Conservation (phyloP, 331 rosid genomes). For the Acacia pycnantha region DNA sequence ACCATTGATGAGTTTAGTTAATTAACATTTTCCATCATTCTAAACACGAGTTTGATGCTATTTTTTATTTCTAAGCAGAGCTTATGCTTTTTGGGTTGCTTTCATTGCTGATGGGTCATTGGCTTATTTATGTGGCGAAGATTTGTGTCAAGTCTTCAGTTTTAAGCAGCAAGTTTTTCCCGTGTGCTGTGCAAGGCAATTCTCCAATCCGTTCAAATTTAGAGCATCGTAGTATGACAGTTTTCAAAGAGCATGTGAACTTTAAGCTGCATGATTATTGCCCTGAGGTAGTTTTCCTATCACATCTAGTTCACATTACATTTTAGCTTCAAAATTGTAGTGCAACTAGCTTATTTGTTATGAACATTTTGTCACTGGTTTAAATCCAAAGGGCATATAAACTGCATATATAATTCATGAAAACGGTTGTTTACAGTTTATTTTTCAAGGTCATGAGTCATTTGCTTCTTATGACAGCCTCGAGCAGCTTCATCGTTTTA, state of each 20-base stretch:
- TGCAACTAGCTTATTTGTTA: background rate
- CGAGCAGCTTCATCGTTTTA: slow-evolving; percentile 88
- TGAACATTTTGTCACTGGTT: background rate
- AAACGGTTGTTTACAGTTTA: background rate
- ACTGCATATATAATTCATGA: background rate
- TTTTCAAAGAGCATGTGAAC: slow-evolving; percentile 34
- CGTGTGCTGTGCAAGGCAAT: slow-evolving; percentile 49
- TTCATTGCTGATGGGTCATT: slow-evolving; percentile 90
- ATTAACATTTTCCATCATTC: background rate
- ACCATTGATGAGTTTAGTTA: background rate
- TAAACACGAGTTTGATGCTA: background rate
- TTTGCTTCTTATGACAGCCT: slow-evolving; percentile 87
- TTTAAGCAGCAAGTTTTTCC: slow-evolving; percentile 67
- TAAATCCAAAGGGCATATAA: background rate
- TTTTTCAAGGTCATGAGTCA: slow-evolving; percentile 72
- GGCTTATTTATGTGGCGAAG: slow-evolving; percentile 78
- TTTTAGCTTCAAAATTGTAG: background rate
- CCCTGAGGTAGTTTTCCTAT: slow-evolving; percentile 54
- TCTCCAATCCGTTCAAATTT: slow-evolving; percentile 25
- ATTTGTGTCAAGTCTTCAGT: slow-evolving; percentile 73
- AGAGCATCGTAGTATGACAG: slow-evolving; percentile 42
- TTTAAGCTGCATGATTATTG: slow-evolving; percentile 49
- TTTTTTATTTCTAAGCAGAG: slow-evolving; percentile 49
- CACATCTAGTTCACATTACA: background rate
- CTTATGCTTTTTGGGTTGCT: slow-evolving; percentile 87